Base-by-base conservation (phyloP, 768 basidiomycete species). In the Mycena vulgaris region DNA sequence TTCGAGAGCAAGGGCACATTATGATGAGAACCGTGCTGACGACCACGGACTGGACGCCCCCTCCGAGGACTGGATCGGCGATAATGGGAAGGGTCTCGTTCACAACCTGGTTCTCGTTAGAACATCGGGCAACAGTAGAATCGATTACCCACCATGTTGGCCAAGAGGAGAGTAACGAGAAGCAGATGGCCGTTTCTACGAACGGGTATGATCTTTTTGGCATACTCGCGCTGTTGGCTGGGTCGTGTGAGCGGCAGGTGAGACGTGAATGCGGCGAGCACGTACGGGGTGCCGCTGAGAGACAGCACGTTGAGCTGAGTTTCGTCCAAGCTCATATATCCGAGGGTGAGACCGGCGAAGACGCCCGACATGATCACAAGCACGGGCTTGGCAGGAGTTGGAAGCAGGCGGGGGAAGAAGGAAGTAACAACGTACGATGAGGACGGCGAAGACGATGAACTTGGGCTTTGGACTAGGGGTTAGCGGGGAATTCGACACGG, bases 261-360 rank as follows among this genome's bases (percentile, higher is more conserved):
- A 30, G 9, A 16, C 5, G 27, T 31, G 35, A 55, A 37, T 7
- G 63, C 64, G 14, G 51, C 52, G 61, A 19, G 25, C 17, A 78
- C 93, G 66, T 76, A 95, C 93, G 92, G 86, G 23, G 93, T 94
- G 19, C 96, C 96, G 63, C 93, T 93, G 71, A 95, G 91, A 70
- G 91, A 90, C 21, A 97, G 82, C 1, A 97, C 96, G 76, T 92
- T 91, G 49, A 97, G 88, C 84, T 96, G 95, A 33, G 95, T 96
- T 79, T 93, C 93, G 80, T 97, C 95, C 79, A 97, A 87, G 75
- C 92, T 94, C 93, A 97, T 95, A 80, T 95, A 96, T 23, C 95
- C 95, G 52, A 97, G 84, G 69, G 96, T 97, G 73, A 96, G 85
- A 79, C 96, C 94, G 85, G 95, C 95, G 88, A 96, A 96, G 68